phyloP scores from a whole-genome alignment of 345 rosid genomes.

The Ceriops tagal region DNA sequence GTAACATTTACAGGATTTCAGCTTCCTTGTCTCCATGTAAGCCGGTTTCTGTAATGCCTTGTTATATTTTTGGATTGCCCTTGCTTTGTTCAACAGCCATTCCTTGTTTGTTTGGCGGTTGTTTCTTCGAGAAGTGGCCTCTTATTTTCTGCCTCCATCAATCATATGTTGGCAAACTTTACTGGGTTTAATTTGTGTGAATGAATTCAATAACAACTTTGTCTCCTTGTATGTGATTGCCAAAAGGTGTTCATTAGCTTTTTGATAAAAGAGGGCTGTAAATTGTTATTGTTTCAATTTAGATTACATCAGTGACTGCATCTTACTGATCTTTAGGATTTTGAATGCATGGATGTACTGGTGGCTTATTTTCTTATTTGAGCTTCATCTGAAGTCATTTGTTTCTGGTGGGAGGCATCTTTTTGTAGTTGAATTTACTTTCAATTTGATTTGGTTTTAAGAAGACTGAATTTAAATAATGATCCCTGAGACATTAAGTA shows the following conservation, averaged over 20 bases:
- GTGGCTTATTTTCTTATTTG: neutral
- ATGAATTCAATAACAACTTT: neutral
- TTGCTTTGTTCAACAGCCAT: neutral
- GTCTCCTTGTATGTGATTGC: neutral
- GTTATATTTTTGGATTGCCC: neutral
- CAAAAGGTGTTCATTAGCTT: neutral
- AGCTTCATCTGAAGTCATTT: neutral
- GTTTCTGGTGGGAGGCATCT: slow-evolving; percentile 7
- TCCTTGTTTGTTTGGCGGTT: neutral
- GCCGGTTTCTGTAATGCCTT: slow-evolving; percentile 23
- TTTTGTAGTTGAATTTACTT: neutral
- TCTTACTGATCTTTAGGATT: neutral
- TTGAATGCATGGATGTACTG: neutral
- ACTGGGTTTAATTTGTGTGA: neutral
- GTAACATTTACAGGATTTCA: slow-evolving; percentile 87
- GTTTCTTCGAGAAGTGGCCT: neutral
- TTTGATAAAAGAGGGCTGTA: neutral
- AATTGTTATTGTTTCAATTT: neutral
- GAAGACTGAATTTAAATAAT: slow-evolving; percentile 8
- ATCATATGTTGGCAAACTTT: neutral
- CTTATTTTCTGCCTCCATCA: neutral
- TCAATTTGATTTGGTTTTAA: neutral
- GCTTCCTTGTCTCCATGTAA: slow-evolving; percentile 84
- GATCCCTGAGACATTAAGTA: neutral
- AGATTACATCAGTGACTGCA: neutral